Evolutionary conservation across 257 asterid genomes (phyloP), one percentile per base, ranked within the genome.

Genomic region (Solanum gracilifrons): DNA sequence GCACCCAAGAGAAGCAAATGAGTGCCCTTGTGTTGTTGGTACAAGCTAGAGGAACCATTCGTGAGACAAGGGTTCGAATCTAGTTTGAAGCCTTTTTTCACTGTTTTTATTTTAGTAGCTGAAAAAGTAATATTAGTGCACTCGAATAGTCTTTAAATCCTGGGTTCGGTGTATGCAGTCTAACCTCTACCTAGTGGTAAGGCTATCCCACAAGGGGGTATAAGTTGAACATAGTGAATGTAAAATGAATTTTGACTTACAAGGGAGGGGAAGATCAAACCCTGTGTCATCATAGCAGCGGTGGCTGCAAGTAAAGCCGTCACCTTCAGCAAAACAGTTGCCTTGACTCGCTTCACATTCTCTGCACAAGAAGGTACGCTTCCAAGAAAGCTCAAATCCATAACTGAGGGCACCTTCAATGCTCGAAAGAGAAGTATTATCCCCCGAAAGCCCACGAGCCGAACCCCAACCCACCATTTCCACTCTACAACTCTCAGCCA

Each of bases 361-460:
- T 39, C 62, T 35, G 74, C 94, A 92, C 5, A 29, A 10, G 55
- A 66, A 68, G 8, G 86, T 88, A 8, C 37, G 9, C 60, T 8
- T 85, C 93, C 92, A 90, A 0, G 90, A 86, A 8, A 91, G 89
- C 86, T 92, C 93, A 86, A 92, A 89, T 64, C 96, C 95, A 86
- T 92, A 93, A 60, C 90, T 75, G 51, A 92, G 43, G 41, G 91
- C 85, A 5, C 36, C 87, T 4, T 85, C 92, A 58, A 93, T 86
- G 69, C 86, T 86, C 25, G 85, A 76, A 82, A 90, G 85, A 7
- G 93, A 87, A 13, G 87, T 46, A 15, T 85, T 51, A 1, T 69
- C 80, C 29, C 69, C 51, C 20, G 51, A 33, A 12, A 91, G 86
- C 74, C 90, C 93, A n/a, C 29, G 35, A 13, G 6, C 16, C 2